phyloP scores from a whole-genome alignment of 441 rosid species.

The Populus hybrid region DNA sequence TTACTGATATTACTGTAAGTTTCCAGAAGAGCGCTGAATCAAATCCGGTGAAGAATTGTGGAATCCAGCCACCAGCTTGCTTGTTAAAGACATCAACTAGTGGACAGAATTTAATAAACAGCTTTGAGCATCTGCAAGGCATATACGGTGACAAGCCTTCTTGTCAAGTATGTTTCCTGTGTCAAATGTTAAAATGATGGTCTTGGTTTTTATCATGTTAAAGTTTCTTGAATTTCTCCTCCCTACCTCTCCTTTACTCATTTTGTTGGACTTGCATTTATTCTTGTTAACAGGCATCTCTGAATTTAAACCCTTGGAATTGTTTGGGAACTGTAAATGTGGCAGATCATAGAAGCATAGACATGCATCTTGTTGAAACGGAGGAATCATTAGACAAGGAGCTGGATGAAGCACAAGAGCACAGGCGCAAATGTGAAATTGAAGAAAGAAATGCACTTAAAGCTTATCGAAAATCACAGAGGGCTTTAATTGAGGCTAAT shows the following conservation, averaged over 20 bases:
- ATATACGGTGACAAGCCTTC: slow-evolving; percentile 35
- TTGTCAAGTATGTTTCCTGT: slow-evolving; percentile 44
- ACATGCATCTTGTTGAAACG: slow-evolving; percentile 53
- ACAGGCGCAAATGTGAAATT: slow-evolving; percentile 67
- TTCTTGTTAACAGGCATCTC: slow-evolving; percentile 43
- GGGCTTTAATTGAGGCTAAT: slow-evolving; percentile 88
- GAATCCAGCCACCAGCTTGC: slow-evolving; percentile 29
- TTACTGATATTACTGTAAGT: slow-evolving; percentile 14
- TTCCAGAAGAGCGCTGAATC: slow-evolving; percentile 43
- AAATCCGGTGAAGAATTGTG: slow-evolving; percentile 31
- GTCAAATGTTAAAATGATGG: slow-evolving; percentile 20
- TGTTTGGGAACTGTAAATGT: slow-evolving; percentile 37
- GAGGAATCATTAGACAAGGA: slow-evolving; percentile 91
- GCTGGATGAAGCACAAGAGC: slow-evolving; percentile 83
- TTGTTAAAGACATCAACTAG: slow-evolving; percentile 30
- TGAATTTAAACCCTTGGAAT: slow-evolving; percentile 40
- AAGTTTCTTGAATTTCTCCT: slow-evolving; percentile 11
- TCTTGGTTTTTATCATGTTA: slow-evolving; percentile 10
- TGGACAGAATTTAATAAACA: slow-evolving; percentile 37
- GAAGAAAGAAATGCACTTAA: slow-evolving; percentile 94
- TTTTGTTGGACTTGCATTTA: background rate
- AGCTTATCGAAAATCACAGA: slow-evolving; percentile 83
- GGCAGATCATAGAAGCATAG: slow-evolving; percentile 35
- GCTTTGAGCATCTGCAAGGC: slow-evolving; percentile 27
- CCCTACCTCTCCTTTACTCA: background rate